Base-by-base conservation (phyloP, 2,329 filamentous ascomycete genomes). In the Alternaria viburni region DNA sequence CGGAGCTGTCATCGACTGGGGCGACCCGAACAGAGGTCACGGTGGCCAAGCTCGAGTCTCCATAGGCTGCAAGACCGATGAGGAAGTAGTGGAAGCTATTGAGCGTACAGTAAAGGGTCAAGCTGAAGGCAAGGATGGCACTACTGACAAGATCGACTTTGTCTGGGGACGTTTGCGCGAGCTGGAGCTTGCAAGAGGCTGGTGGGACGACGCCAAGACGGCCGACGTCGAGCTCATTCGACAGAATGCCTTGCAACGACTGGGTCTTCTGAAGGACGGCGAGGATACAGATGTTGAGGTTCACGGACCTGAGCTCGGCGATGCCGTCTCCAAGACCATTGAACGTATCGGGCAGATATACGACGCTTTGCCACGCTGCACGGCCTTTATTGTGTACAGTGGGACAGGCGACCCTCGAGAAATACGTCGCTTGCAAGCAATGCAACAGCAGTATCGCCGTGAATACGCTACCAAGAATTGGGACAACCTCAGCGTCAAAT, bases 1-100 rank as follows among this genome's bases (percentile, higher is more conserved):
- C 1, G 91, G 89, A 62, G 92, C 91, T 2, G 88, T 96, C 30
- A 86, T 98, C 21, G 96, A 99, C 80, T 97, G 95, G 91, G 95
- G 94, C 54, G 91, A 93, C 64, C 91, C 92, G 13, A 86, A 86
- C 66, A 84, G 86, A 57, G 87, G 87, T 6, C 86, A 87, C 62
- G 88, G 88, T 15, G 80, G 83, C 17, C 83, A 86, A 58, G 88
- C 88, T 3, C 83, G 83, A 21, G 81, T 86, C 32, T 81, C 84
- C 9, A 84, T 90, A 60, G 86, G 85, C 21, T 90, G 87, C 70
- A 80, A 80, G 36, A 83, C 82, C 61, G 89, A 91, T 64, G 81
- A 83, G 1, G 85, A 86, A 19, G 85, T 91, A 9, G 86, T 88
- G 0, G 78, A 82, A 13, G 87, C 86, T 3, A 80, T 90, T 21